Evolutionary conservation across 176 grass and related monocot species (phyloP).

Genomic region (Melocanna baccifera): DNA sequence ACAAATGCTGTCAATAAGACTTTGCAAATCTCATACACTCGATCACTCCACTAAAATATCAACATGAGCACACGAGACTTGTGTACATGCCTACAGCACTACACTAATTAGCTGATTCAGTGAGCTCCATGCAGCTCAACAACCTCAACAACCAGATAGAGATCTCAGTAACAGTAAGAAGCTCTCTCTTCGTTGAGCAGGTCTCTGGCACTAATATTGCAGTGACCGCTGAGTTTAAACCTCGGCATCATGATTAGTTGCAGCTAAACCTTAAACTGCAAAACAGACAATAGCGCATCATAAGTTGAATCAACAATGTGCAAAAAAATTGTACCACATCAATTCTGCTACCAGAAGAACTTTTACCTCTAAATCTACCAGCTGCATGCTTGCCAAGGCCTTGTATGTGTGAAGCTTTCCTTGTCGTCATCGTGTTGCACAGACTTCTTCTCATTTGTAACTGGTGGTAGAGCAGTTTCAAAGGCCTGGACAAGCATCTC

Average conservation of each 20-base stretch:
- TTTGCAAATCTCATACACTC: constrained; percentile 2
- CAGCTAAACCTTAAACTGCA: constrained; percentile 28
- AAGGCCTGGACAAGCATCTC: constrained; percentile 85
- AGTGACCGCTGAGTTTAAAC: constrained; percentile 49
- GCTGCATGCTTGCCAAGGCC: constrained; percentile 40
- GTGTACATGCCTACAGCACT: constrained; percentile 24
- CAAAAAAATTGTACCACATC: not conserved
- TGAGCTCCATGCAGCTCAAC: not conserved
- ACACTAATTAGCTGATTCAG: constrained; percentile 1
- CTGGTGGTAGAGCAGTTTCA: constrained; percentile 57
- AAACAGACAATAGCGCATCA: not conserved
- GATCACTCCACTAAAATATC: constrained; percentile 18
- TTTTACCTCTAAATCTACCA: constrained; percentile 33
- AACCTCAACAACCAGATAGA: not conserved
- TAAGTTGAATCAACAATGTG: not conserved
- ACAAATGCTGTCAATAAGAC: constrained; percentile 5
- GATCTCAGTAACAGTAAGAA: constrained; percentile 21
- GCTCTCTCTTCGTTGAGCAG: constrained; percentile 25
- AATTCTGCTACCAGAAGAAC: not conserved
- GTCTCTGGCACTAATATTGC: constrained; percentile 63
- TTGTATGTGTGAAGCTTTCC: constrained; percentile 12
- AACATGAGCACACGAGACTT: constrained; percentile 20
- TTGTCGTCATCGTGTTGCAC: constrained; percentile 21
- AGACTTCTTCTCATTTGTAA: constrained; percentile 1
- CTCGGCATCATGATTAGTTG: constrained; percentile 35